Conservation (phyloP, 441 rosid species). For the Jatropha multifida region DNA sequence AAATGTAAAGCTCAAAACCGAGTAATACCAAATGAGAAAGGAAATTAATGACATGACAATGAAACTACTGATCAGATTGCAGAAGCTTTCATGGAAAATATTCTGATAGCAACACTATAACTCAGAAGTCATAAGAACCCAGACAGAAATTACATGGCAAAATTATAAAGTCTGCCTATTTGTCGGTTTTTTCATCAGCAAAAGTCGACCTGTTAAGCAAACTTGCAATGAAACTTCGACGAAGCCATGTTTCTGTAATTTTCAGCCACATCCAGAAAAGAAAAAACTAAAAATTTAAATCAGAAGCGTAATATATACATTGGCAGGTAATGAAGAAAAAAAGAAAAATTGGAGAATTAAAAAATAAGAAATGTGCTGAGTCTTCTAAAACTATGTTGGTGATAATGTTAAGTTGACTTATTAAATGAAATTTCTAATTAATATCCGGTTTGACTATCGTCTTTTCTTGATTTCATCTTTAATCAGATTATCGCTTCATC, state of each 20-base stretch:
- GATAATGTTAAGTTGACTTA: too few relatives aligned
- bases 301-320: neutral
- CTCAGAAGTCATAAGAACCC: neutral
- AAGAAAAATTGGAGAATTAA: too few relatives aligned
- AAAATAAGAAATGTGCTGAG: too few relatives aligned
- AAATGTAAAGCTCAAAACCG: neutral
- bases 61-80: neutral
- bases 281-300: neutral
- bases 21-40: neutral
- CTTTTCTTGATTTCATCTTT: too few relatives aligned
- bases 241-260: neutral
- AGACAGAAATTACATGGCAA: neutral
- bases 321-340: neutral
- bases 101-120: neutral
- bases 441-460: too few relatives aligned
- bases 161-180: neutral
- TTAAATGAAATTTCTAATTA: too few relatives aligned
- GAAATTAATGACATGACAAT: neutral
- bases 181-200: too few relatives aligned
- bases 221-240: neutral
- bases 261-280: neutral
- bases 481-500: too few relatives aligned
- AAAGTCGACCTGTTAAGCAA: neutral
- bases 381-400: too few relatives aligned
- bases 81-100: neutral